Conservation (phyloP, 2,329 filamentous ascomycete genomes). For the Epichloe sibirici region DNA sequence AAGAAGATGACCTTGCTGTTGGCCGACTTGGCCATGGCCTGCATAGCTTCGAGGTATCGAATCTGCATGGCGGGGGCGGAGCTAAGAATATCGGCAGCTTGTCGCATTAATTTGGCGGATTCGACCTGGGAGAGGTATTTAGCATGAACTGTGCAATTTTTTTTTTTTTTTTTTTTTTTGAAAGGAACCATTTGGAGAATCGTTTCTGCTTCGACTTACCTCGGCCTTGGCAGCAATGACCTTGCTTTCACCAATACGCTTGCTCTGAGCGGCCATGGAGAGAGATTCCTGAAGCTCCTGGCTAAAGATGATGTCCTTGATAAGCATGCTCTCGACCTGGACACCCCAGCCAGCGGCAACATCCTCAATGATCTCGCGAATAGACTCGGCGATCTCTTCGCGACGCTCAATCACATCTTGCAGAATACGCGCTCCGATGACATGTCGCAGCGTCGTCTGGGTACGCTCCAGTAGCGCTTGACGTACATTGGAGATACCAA, state of each 20-base stretch:
- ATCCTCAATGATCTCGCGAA: slow-evolving; percentile 94
- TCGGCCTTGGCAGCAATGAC: slow-evolving; percentile 95
- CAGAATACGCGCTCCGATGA: slow-evolving; percentile 86
- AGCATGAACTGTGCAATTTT: not conserved
- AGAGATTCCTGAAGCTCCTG: slow-evolving; percentile 90
- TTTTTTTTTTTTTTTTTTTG: not conserved
- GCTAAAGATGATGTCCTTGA: slow-evolving; percentile 98
- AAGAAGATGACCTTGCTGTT: slow-evolving; percentile 84
- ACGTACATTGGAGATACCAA: slow-evolving; percentile 87
- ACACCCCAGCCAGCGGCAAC: slow-evolving; percentile 92
- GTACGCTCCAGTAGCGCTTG: slow-evolving; percentile 97
- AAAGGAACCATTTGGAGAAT: not conserved
- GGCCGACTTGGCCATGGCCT: slow-evolving; percentile 90
- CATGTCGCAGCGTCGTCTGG: slow-evolving; percentile 92
- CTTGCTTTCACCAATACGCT: slow-evolving; percentile 97
- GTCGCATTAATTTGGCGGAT: slow-evolving; percentile 81
- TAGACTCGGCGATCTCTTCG: slow-evolving; percentile 90
- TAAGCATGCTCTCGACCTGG: slow-evolving; percentile 93
- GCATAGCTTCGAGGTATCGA: slow-evolving; percentile 96
- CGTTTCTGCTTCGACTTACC: slow-evolving; percentile 18
- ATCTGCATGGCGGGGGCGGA: slow-evolving; percentile 97
- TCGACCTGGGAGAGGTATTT: slow-evolving; percentile 47
- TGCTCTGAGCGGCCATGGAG: slow-evolving; percentile 96
- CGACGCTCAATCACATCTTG: slow-evolving; percentile 98
- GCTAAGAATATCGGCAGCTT: slow-evolving; percentile 86